A percentile compares a stretch with the other conserved stretches of the same genome.
phyloP scores from a whole-genome alignment of 116 monocot genomes.

The Phalaenopsis hybrid region DNA sequence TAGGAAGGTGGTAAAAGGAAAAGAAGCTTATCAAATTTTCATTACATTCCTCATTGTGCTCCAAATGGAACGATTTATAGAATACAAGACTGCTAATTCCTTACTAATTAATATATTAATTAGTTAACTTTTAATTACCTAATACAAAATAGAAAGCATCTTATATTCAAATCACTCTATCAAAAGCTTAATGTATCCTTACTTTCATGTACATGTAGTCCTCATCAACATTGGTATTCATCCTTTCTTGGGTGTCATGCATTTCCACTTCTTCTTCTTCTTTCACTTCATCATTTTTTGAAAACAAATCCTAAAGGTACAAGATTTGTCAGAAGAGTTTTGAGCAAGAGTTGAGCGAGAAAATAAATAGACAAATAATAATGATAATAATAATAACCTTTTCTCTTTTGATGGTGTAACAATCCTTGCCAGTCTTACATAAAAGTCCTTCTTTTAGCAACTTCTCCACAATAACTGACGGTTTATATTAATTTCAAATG shows the following conservation, averaged over 20 bases:
- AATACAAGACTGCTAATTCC: no score
- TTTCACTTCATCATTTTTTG: constrained; percentile 29
- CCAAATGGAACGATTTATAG: no score
- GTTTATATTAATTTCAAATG: background rate
- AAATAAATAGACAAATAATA: background rate
- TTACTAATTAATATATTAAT: no score
- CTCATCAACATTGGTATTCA: constrained; percentile 18
- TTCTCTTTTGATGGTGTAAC: constrained; percentile 61
- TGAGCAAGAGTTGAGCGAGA: background rate
- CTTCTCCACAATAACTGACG: constrained; percentile 62
- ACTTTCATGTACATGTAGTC: constrained; percentile 93
- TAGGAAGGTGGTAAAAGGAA: no score
- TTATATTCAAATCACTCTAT: no score
- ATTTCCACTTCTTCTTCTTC: constrained; percentile 44
- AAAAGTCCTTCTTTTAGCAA: constrained; percentile 64
- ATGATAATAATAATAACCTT: constrained; percentile 15
- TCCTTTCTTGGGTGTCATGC: constrained; percentile 20
- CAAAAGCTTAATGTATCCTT: background rate
- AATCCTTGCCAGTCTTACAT: constrained; percentile 60
- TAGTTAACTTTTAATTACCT: no score
- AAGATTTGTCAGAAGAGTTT: background rate
- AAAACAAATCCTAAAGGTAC: constrained; percentile 17
- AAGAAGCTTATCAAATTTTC: no score
- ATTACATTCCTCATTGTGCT: no score
- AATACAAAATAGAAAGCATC: no score